A percentile compares a stretch with the other conserved stretches of the same genome.
Conservation (phyloP, 352 stramenopile genomes). For the Phytophthora melonis region DNA sequence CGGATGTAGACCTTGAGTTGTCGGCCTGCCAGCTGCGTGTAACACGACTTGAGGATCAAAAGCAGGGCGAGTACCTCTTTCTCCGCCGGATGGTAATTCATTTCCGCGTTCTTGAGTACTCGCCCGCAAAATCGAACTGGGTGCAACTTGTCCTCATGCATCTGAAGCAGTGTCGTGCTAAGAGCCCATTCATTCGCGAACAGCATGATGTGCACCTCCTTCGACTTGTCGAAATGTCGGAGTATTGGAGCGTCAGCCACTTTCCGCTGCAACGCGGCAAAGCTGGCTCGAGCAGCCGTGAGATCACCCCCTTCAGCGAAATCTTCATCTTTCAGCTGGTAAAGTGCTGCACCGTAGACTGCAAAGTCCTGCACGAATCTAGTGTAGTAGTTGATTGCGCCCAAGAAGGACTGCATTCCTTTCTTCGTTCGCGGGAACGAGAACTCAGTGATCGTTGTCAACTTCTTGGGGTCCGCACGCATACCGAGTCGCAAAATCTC, state of each 20-base stretch:
- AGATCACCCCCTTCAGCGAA: neutral
- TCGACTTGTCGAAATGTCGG: neutral
- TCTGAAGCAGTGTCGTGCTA: neutral
- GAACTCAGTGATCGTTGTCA: constrained; percentile 7
- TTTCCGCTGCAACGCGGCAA: neutral
- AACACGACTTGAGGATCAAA: constrained; percentile 10
- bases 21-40: constrained; percentile 13
- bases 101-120: constrained; percentile 9
- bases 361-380: constrained; percentile 39
- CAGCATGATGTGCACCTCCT: neutral
- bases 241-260: neutral
- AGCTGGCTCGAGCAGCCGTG: neutral
- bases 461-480: constrained; percentile 12
- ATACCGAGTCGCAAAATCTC: constrained; percentile 15
- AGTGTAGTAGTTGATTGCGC: constrained; percentile 38
- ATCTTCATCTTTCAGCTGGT: constrained; percentile 25
- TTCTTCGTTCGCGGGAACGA: constrained; percentile 26
- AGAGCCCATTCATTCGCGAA: neutral
- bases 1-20: constrained; percentile 19
- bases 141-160: constrained; percentile 9
- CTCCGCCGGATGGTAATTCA: constrained; percentile 8
- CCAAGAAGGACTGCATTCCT: constrained; percentile 31
- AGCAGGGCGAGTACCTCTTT: constrained; percentile 26
- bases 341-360: constrained; percentile 15
- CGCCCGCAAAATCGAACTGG: constrained; percentile 17